Evolutionary conservation across 306 rosid genomes (phyloP).

Genomic region (Citrullus mucosospermus): DNA sequence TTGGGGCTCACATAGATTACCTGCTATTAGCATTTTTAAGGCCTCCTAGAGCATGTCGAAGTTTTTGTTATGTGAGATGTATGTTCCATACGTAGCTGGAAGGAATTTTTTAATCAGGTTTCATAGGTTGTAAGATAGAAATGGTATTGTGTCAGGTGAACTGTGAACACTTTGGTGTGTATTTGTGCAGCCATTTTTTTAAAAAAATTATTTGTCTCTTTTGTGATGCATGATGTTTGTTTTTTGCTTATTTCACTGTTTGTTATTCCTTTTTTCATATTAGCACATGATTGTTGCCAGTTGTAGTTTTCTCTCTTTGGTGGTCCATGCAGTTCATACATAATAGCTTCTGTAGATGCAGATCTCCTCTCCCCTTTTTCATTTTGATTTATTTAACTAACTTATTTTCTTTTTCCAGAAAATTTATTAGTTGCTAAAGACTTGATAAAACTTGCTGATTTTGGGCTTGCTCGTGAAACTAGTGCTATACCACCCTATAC

Average conservation of each 20-base stretch:
- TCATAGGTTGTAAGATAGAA: neutral
- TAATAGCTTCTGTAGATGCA: neutral
- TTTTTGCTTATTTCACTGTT: neutral
- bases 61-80: neutral
- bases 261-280: neutral
- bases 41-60: neutral
- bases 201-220: neutral
- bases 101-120: neutral
- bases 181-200: neutral
- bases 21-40: neutral
- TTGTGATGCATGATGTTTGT: neutral
- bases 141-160: neutral
- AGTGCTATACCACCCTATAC: slow-evolving; percentile 85
- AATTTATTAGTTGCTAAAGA: slow-evolving; percentile 81
- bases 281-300: neutral
- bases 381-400: neutral
- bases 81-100: neutral
- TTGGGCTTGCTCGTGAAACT: slow-evolving; percentile 92
- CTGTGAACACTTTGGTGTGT: neutral
- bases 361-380: neutral
- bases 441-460: slow-evolving; percentile 79
- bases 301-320: too few species aligned
- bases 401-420: slow-evolving; percentile 30
- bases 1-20: neutral
- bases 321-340: neutral